These are phyloP conservation scores for Spathaspora sp. DNA, from an alignment of 805 yeast species.

Conservation along the genomic window DNA sequence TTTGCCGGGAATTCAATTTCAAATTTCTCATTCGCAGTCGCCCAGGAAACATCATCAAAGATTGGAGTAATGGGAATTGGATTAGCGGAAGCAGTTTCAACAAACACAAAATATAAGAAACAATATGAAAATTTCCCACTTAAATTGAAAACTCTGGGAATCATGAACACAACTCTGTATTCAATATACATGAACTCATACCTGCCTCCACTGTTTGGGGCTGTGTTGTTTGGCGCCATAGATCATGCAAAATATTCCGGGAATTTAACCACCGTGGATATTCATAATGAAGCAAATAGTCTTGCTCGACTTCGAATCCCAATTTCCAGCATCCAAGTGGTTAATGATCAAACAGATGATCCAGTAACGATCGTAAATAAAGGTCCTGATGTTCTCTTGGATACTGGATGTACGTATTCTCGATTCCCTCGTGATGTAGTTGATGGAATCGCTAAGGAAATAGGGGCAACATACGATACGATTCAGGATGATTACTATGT, in stretches of 20 bases:
- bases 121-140: conserved; percentile 37
- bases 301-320: conserved; percentile 48
- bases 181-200: conserved; percentile 33
- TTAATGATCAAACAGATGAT: background rate
- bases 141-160: conserved; percentile 28
- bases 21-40: conserved; percentile 69
- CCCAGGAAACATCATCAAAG: conserved; percentile 56
- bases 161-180: conserved; percentile 29
- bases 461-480: conserved; percentile 39
- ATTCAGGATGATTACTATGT: conserved; percentile 43
- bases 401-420: conserved; percentile 32
- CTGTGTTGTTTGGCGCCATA: conserved; percentile 40
- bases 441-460: conserved; percentile 26
- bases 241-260: conserved; percentile 41
- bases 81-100: conserved; percentile 59
- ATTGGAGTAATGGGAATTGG: conserved; percentile 77
- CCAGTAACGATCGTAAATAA: conserved; percentile 15
- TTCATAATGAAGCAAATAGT: conserved; percentile 12
- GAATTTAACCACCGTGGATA: conserved; percentile 27
- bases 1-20: conserved; percentile 48
- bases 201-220: conserved; percentile 21
- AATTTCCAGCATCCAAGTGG: conserved; percentile 33
- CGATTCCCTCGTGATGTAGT: conserved; percentile 41
- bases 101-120: conserved; percentile 36
- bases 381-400: conserved; percentile 22